A percentile compares a stretch with the other conserved stretches of the same genome.
phyloP scores from a whole-genome alignment of 345 rosid genomes.

The Salix arbutifolia region DNA sequence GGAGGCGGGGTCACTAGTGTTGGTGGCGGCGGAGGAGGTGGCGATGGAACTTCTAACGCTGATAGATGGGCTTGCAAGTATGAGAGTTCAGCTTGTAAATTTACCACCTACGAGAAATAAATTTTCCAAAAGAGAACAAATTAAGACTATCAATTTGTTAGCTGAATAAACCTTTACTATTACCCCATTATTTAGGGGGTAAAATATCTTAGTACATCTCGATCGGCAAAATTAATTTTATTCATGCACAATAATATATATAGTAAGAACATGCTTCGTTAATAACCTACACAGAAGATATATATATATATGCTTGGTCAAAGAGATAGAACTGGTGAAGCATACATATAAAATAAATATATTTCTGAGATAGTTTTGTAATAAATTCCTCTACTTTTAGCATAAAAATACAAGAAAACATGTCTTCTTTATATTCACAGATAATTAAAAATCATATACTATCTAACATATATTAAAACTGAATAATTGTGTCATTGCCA shows the following conservation, averaged over 20 bases:
- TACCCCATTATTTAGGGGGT: neutral
- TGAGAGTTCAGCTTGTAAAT: constrained; percentile 28
- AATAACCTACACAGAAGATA: neutral
- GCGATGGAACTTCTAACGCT: constrained; percentile 20
- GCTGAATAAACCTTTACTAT: neutral
- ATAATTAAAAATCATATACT: neutral
- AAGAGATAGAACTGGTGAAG: too few species aligned
- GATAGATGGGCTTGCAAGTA: constrained; percentile 27
- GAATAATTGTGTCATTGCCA: neutral
- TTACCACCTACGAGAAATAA: constrained; percentile 21
- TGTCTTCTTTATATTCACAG: too few species aligned
- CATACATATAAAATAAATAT: too few species aligned
- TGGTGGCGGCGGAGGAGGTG: constrained; percentile 27
- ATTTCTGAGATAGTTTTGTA: too few species aligned
- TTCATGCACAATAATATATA: too few species aligned
- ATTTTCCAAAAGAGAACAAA: neutral
- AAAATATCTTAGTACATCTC: neutral
- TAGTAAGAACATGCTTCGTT: too few species aligned
- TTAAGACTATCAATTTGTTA: neutral
- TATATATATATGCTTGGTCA: neutral
- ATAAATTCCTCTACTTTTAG: too few species aligned
- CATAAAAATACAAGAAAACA: too few species aligned
- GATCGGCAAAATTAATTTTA: neutral
- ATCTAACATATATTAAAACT: neutral
- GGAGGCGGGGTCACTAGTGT: constrained; percentile 27